Percentiles rank a stretch among this genome's conserved stretches.
Evolutionary conservation across 2,329 filamentous ascomycete genomes (phyloP).

Genomic region (Ophiostoma piceae): DNA sequence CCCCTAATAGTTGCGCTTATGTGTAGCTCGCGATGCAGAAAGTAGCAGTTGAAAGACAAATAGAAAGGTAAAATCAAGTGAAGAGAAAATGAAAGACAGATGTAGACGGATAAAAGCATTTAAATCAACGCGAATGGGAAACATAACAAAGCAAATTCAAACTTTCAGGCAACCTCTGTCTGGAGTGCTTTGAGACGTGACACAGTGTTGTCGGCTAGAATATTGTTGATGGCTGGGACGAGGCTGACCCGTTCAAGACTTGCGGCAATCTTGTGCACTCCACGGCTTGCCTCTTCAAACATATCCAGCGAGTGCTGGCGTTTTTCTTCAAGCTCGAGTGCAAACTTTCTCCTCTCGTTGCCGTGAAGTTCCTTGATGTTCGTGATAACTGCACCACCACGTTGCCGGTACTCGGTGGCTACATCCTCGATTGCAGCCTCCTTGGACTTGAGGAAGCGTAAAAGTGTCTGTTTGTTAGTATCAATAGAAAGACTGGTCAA

Average conservation of each 20-base stretch:
- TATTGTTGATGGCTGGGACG: conserved; percentile 15
- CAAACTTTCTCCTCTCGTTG: neutral
- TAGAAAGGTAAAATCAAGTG: neutral
- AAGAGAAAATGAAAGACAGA: neutral
- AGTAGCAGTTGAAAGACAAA: neutral
- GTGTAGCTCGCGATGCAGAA: neutral
- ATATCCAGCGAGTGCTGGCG: neutral
- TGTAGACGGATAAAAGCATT: neutral
- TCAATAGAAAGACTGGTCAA: neutral
- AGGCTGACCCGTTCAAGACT: conserved; percentile 19
- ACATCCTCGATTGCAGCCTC: conserved; percentile 27
- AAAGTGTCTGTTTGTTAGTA: conserved; percentile 21
- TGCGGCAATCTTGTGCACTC: neutral
- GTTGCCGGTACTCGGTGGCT: conserved; percentile 25
- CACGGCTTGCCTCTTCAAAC: conserved; percentile 15
- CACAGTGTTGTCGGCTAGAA: conserved; percentile 15
- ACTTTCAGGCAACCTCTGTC: conserved; percentile 3
- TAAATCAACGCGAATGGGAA: neutral
- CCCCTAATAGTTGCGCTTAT: neutral
- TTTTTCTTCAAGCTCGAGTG: neutral
- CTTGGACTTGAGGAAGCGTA: conserved; percentile 28
- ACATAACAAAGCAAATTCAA: neutral
- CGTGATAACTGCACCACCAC: conserved; percentile 18
- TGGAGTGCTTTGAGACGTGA: conserved; percentile 17
- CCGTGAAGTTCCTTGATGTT: conserved; percentile 20